Evolutionary conservation across 1,139 yeast genomes (phyloP).

Genomic region (Nadsonia starkeyi-henricii): DNA sequence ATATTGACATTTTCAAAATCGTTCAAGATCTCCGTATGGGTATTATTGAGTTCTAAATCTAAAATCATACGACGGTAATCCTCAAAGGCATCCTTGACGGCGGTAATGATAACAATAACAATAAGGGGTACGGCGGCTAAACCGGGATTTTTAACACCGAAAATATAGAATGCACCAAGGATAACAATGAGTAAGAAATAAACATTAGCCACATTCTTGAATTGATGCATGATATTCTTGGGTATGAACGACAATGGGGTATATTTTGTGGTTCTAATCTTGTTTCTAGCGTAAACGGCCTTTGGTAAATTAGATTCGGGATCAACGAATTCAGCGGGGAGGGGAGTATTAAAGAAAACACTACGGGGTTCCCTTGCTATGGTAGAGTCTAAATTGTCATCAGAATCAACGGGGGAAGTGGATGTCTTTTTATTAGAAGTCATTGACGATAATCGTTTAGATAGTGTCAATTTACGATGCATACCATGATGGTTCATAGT

Average conservation of each 20-base stretch:
- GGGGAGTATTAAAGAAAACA: constrained; percentile 46
- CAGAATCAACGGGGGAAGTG: background rate
- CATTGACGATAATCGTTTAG: background rate
- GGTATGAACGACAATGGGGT: constrained; percentile 84
- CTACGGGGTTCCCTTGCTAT: constrained; percentile 7
- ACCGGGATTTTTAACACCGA: constrained; percentile 86
- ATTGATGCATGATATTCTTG: constrained; percentile 65
- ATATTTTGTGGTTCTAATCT: constrained; percentile 90
- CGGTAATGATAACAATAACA: constrained; percentile 80
- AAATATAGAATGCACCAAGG: constrained; percentile 67
- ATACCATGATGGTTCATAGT: background rate
- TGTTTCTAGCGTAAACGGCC: constrained; percentile 59
- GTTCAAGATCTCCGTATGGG: constrained; percentile 59
- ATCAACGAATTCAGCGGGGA: constrained; percentile 52
- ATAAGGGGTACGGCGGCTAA: constrained; percentile 87
- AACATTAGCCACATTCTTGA: constrained; percentile 77
- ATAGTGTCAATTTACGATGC: background rate
- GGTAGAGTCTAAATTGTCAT: background rate
- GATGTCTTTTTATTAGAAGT: background rate
- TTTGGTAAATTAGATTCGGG: constrained; percentile 46
- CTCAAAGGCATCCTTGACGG: constrained; percentile 85
- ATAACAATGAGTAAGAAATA: constrained; percentile 74
- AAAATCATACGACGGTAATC: constrained; percentile 73
- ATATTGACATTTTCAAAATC: constrained; percentile 69
- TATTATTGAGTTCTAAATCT: constrained; percentile 79